Evolutionary conservation across 352 stramenopile species (phyloP), one percentile per base, ranked within the genome.

Genomic region (Phytopythium helicoides): DNA sequence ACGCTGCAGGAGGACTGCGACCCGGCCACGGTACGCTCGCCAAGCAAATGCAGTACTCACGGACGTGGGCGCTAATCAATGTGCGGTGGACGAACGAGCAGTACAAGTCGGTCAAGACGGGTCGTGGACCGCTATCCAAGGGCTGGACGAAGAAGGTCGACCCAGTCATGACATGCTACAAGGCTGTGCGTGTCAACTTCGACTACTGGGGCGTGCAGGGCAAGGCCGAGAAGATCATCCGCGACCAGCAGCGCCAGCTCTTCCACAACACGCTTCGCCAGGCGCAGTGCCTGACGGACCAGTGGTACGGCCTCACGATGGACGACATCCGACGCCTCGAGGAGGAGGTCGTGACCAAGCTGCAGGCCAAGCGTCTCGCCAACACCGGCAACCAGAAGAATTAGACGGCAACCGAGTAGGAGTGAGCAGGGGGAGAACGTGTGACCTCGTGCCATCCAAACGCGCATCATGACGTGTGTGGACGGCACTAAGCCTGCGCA

Each of bases 91-190:
- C 28, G 28, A 33, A 33, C 28, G 28, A 33, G 28, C 56, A 86
- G 76, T 87, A 81, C 64, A 87, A 81, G 49, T 93, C 77, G 18
- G 52, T 64, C 12, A 92, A 92, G 51, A 90, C 83, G 28, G 76
- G 62, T 11, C 81, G 85, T 46, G 85, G 85, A 14, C 83, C 83
- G 31, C 66, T 95, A 6, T 21, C 69, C 21, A 72, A 69, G 35
- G 83, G 68, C 46, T 95, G 83, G 85, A 59, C 72, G 44, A 77
- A 84, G 56, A 87, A 73, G 4, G 74, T 89, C 9, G 64, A 84
- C 18, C 84, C 81, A 9, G 44, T 94, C 55, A 92, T 92, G 84
- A 94, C 84, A 41, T 94, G 84, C 65, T 88, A 91, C 73, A 94
- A 94, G 68, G 75, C 80, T 41, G 84, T 92, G 54, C 81, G 81